These are phyloP conservation scores for Apiospora malaysiana DNA, from an alignment of 2,329 filamentous ascomycete genomes.

Conservation along the genomic window DNA sequence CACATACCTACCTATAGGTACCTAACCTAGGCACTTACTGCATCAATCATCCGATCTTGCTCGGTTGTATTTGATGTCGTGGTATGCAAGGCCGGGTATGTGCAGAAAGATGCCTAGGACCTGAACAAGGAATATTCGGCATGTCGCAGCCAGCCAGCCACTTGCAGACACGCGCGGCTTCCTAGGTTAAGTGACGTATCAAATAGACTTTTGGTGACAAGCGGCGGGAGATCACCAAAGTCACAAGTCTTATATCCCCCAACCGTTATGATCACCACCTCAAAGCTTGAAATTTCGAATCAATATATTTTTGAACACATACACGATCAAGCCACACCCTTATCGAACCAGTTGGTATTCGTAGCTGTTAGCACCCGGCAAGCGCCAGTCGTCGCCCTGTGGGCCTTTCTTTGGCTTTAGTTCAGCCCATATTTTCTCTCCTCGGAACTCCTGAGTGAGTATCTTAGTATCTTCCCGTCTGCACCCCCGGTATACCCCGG, in stretches of 20 bases:
- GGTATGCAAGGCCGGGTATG: not conserved
- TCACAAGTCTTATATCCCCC: not conserved
- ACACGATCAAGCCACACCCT: not conserved
- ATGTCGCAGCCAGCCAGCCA: conserved; percentile 8
- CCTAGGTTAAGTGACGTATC: not conserved
- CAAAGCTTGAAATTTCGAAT: not conserved
- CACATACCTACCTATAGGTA: too few species aligned
- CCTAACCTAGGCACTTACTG: not conserved
- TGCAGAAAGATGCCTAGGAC: too few species aligned
- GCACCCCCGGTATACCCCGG: too few species aligned
- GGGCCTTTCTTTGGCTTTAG: not conserved
- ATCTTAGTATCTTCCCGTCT: too few species aligned
- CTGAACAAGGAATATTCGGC: not conserved
- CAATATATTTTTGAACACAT: not conserved
- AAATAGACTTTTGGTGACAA: not conserved
- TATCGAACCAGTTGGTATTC: not conserved
- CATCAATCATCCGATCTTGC: not conserved
- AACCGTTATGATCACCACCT: not conserved
- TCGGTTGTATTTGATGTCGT: not conserved
- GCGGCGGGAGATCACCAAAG: not conserved
- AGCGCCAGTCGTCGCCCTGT: not conserved
- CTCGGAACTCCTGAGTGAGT: not conserved
- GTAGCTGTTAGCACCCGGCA: not conserved
- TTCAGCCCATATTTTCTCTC: not conserved
- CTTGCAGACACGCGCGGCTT: not conserved